Percentiles rank a stretch among this genome's conserved stretches.
Conservation (phyloP, 2,329 filamentous ascomycete species). For the Coleophoma eucalyptorum region DNA sequence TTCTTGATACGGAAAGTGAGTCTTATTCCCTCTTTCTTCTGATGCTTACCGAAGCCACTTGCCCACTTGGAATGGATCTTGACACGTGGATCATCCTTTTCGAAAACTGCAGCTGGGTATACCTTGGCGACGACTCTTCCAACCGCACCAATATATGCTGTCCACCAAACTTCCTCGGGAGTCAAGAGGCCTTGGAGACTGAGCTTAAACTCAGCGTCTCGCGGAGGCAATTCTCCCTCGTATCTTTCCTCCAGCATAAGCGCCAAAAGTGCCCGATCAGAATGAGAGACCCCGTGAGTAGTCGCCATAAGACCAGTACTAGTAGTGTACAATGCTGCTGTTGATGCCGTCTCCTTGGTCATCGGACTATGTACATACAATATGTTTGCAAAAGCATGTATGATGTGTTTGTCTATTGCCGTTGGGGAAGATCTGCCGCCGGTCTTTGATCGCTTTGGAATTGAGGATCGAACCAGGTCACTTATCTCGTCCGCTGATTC, state of each 20-base stretch:
- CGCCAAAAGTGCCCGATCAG: slow-evolving; percentile 55
- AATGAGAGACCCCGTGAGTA: slow-evolving; percentile 58
- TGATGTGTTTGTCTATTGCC: slow-evolving; percentile 39
- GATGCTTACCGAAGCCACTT: slow-evolving; percentile 33
- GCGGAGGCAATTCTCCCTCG: slow-evolving; percentile 56
- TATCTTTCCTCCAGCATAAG: slow-evolving; percentile 62
- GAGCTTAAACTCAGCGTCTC: slow-evolving; percentile 50
- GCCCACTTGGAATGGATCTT: slow-evolving; percentile 37
- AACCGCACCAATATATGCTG: slow-evolving; percentile 57
- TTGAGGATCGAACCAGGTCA: slow-evolving; percentile 40
- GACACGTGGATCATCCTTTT: slow-evolving; percentile 33
- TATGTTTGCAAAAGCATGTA: slow-evolving; percentile 55
- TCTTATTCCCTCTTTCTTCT: slow-evolving; percentile 35
- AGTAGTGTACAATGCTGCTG: slow-evolving; percentile 57
- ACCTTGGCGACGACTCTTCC: slow-evolving; percentile 53
- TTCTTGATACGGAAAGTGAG: slow-evolving; percentile 39
- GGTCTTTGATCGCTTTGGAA: slow-evolving; percentile 33
- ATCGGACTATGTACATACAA: slow-evolving; percentile 49
- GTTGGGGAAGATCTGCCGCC: slow-evolving; percentile 28
- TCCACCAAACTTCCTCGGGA: slow-evolving; percentile 58
- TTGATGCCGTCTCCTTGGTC: slow-evolving; percentile 49
- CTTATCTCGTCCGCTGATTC: slow-evolving; percentile 42
- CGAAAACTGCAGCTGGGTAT: slow-evolving; percentile 55
- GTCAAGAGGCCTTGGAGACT: slow-evolving; percentile 50
- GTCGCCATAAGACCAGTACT: slow-evolving; percentile 59